These are phyloP conservation scores for Bidens hawaiensis DNA, from an alignment of 140 eudicot genomes.

Conservation along the genomic window DNA sequence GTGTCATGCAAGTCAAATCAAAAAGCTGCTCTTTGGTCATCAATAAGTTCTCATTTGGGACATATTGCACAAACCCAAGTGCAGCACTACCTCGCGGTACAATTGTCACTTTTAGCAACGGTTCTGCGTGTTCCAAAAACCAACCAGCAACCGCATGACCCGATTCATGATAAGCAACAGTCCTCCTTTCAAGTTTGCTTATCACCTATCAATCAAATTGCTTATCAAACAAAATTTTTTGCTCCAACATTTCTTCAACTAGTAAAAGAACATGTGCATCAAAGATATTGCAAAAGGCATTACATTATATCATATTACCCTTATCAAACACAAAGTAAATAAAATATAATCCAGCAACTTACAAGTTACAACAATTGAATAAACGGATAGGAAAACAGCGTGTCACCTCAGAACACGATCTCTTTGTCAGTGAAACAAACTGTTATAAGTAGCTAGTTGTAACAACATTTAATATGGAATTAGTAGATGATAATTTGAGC, in stretches of 20 bases:
- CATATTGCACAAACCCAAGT: conserved; percentile 90
- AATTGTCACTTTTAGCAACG: conserved; percentile 83
- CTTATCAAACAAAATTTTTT: background rate
- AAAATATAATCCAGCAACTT: background rate
- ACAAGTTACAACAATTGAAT: background rate
- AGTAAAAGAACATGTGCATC: background rate
- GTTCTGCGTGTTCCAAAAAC: conserved; percentile 92
- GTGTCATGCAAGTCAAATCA: conserved; percentile 95
- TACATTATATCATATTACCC: background rate
- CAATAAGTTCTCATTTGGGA: conserved; percentile 78
- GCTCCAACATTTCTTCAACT: background rate
- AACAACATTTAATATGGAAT: background rate
- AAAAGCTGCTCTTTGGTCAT: conserved; percentile 94
- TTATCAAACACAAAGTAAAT: background rate
- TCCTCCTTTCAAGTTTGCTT: conserved; percentile 77
- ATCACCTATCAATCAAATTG: conserved; percentile 54
- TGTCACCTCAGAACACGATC: background rate
- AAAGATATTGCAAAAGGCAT: background rate
- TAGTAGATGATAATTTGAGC: background rate
- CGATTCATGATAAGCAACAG: conserved; percentile 95
- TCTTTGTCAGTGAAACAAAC: background rate
- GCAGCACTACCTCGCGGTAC: conserved; percentile 98
- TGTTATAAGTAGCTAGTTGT: background rate
- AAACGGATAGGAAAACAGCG: background rate
- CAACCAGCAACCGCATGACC: conserved; percentile 96